A percentile compares a stretch with the other conserved stretches of the same genome.
Conservation (phyloP, 176 grass and related monocot species). For the Coix lacrymajobi region DNA sequence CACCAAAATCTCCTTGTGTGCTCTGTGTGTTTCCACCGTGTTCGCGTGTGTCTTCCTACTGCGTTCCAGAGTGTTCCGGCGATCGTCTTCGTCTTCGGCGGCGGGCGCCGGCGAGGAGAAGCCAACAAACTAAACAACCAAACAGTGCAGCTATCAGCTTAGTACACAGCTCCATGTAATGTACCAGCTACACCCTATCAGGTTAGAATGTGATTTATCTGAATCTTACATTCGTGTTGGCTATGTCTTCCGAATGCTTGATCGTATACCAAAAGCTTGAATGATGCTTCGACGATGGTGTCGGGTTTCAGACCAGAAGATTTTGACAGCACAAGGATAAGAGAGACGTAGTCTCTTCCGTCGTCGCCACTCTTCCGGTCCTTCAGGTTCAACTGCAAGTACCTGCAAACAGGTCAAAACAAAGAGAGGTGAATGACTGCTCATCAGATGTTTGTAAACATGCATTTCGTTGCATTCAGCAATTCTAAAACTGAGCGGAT, state of each 20-base stretch:
- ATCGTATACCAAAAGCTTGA: slow-evolving; percentile 7
- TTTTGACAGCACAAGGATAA: background rate
- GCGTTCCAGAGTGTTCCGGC: too few species aligned
- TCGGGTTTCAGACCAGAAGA: background rate
- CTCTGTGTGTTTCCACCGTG: too few species aligned
- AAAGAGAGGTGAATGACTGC: background rate
- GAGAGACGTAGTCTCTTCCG: background rate
- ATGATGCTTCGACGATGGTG: background rate
- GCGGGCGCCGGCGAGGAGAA: too few species aligned
- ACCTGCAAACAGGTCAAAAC: background rate
- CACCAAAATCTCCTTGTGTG: too few species aligned
- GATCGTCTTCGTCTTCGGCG: too few species aligned
- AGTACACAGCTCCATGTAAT: background rate
- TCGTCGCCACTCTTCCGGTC: background rate
- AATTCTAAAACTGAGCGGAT: background rate
- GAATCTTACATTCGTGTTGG: background rate
- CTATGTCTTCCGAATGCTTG: background rate
- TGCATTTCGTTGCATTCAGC: background rate
- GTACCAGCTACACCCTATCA: background rate
- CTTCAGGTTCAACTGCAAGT: slow-evolving; percentile 9
- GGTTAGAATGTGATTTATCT: background rate
- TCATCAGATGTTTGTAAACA: background rate
- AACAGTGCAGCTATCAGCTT: background rate
- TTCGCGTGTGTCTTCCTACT: too few species aligned
- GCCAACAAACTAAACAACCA: too few species aligned